A percentile compares a stretch with the other conserved stretches of the same genome.
phyloP scores from a whole-genome alignment of 2,329 filamentous ascomycete species.

The Mycogone perniciosa region DNA sequence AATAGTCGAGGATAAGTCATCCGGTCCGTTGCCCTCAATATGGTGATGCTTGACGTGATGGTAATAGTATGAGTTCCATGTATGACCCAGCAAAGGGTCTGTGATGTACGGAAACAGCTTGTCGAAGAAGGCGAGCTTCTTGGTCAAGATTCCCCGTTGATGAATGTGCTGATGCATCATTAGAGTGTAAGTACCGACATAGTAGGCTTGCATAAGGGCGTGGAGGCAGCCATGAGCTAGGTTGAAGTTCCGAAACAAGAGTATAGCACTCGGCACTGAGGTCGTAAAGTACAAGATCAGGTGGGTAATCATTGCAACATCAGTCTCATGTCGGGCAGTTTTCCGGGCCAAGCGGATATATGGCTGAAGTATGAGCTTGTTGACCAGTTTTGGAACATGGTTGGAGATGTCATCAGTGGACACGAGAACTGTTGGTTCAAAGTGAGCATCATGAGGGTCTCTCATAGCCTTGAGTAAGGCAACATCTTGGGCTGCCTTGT shows the following conservation, averaged over 20 bases:
- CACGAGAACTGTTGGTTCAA: slow-evolving; percentile 42
- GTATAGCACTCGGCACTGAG: slow-evolving; percentile 60
- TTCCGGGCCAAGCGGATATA: slow-evolving; percentile 51
- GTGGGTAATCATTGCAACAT: slow-evolving; percentile 74
- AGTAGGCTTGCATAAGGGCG: slow-evolving; percentile 58
- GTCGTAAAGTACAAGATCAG: slow-evolving; percentile 65
- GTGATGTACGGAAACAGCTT: slow-evolving; percentile 63
- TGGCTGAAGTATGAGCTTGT: slow-evolving; percentile 48
- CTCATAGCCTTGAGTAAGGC: slow-evolving; percentile 35
- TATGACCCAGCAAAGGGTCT: slow-evolving; percentile 74
- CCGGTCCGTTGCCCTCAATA: slow-evolving; percentile 71
- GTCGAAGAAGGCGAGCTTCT: slow-evolving; percentile 52
- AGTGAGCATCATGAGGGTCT: slow-evolving; percentile 33
- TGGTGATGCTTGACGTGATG: slow-evolving; percentile 85
- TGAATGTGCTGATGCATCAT: slow-evolving; percentile 86
- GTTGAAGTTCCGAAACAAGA: slow-evolving; percentile 59
- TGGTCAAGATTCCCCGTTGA: slow-evolving; percentile 60
- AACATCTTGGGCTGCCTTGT: slow-evolving; percentile 18
- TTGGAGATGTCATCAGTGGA: slow-evolving; percentile 34
- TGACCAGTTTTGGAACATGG: slow-evolving; percentile 32
- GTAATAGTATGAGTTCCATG: slow-evolving; percentile 80
- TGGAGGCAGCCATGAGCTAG: slow-evolving; percentile 64
- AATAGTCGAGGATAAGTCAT: slow-evolving; percentile 70
- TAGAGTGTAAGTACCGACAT: slow-evolving; percentile 67
- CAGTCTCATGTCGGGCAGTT: slow-evolving; percentile 59